Evolutionary conservation across 2,329 filamentous ascomycete genomes (phyloP).

Genomic region (Sporothrix schenckii): DNA sequence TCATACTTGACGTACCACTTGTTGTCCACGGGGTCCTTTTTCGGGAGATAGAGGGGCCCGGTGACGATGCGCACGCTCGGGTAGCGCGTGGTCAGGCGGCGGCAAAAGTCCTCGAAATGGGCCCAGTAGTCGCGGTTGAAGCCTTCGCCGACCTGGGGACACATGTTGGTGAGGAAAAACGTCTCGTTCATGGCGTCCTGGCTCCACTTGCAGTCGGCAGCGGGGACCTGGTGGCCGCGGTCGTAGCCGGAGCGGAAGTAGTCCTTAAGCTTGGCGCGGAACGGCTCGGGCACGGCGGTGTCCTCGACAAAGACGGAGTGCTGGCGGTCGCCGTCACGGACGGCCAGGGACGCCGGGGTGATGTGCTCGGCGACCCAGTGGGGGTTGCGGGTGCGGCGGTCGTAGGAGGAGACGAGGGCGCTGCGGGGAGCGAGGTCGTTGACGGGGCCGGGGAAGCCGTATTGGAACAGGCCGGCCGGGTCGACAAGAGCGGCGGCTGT

Average conservation of each 20-base stretch:
- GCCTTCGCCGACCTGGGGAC: slow-evolving; percentile 94
- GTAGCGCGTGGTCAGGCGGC: slow-evolving; percentile 76
- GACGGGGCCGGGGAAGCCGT: slow-evolving; percentile 90
- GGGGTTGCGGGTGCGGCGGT: slow-evolving; percentile 87
- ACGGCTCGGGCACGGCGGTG: slow-evolving; percentile 74
- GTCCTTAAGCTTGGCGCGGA: slow-evolving; percentile 87
- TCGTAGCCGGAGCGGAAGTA: slow-evolving; percentile 96
- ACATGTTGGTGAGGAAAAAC: slow-evolving; percentile 94
- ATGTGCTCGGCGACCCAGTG: slow-evolving; percentile 97
- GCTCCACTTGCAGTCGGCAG: slow-evolving; percentile 94
- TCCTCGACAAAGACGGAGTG: slow-evolving; percentile 85
- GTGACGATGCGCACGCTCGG: slow-evolving; percentile 90
- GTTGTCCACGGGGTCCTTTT: slow-evolving; percentile 75
- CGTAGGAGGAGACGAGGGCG: slow-evolving; percentile 83
- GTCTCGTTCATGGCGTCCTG: slow-evolving; percentile 94
- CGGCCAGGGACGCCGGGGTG: slow-evolving; percentile 78
- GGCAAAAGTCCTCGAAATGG: slow-evolving; percentile 96
- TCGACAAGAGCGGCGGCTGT: slow-evolving; percentile 60
- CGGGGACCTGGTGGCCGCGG: slow-evolving; percentile 93
- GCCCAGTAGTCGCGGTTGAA: slow-evolving; percentile 99
- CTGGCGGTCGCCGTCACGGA: slow-evolving; percentile 78
- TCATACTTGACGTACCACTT: slow-evolving; percentile 98
- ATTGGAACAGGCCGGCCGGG: slow-evolving; percentile 76
- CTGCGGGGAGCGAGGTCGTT: slow-evolving; percentile 76
- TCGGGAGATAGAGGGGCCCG: slow-evolving; percentile 89